These are phyloP conservation scores for Pichia sp. DNA, from an alignment of 1,139 yeast genomes.

Conservation along the genomic window DNA sequence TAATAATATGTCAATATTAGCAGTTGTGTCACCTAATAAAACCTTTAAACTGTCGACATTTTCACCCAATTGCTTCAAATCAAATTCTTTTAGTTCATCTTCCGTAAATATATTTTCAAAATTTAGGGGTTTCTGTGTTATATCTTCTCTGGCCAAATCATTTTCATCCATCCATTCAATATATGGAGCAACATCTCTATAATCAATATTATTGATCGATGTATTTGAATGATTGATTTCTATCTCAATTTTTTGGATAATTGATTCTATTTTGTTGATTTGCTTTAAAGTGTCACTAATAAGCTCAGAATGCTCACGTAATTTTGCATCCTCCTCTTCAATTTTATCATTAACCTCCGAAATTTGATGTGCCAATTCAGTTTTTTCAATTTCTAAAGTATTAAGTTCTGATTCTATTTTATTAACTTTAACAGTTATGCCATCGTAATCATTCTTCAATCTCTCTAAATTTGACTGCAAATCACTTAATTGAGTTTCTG, in stretches of 20 bases:
- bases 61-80: slow-evolving; percentile 44
- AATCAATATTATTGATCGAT: slow-evolving; percentile 18
- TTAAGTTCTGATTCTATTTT: slow-evolving; percentile 55
- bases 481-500: slow-evolving; percentile 2
- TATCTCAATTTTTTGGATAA: slow-evolving; percentile 2
- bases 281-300: slow-evolving; percentile 33
- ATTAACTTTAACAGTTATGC: slow-evolving; percentile 61
- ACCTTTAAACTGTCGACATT: slow-evolving; percentile 54
- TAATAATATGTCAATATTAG: slow-evolving; percentile 68
- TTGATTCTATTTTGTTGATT: slow-evolving; percentile 59
- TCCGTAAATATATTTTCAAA: slow-evolving; percentile 16
- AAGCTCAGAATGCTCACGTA: slow-evolving; percentile 33
- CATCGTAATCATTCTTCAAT: slow-evolving; percentile 39
- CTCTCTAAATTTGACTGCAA: background rate
- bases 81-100: slow-evolving; percentile 47
- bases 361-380: slow-evolving; percentile 48
- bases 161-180: slow-evolving; percentile 42
- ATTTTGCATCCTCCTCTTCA: slow-evolving; percentile 38
- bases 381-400: no score
- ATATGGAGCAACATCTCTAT: slow-evolving; percentile 48
- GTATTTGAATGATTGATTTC: slow-evolving; percentile 5
- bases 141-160: slow-evolving; percentile 16
- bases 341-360: slow-evolving; percentile 31
- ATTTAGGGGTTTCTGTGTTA: slow-evolving; percentile 15
- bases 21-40: slow-evolving; percentile 50